These are phyloP conservation scores for Acacia pycnantha DNA, from an alignment of 331 rosid species.

Conservation along the genomic window DNA sequence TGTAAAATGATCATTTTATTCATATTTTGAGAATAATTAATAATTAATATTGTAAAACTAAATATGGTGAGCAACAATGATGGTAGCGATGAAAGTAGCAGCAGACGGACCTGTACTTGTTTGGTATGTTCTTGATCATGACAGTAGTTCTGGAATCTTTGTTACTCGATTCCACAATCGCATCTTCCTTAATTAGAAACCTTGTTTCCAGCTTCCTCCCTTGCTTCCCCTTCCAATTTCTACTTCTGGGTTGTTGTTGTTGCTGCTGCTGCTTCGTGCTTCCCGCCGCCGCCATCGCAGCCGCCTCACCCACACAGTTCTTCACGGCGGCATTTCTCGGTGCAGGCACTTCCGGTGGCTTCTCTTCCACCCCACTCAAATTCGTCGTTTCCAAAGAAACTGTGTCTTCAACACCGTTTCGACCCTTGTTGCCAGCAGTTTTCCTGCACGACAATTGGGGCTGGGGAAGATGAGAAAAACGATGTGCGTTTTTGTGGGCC, in stretches of 20 bases:
- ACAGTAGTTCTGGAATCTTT: constrained; percentile 69
- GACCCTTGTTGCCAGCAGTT: constrained; percentile 14
- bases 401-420: not conserved
- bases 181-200: constrained; percentile 53
- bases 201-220: constrained; percentile 50
- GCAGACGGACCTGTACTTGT: constrained; percentile 67
- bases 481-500: constrained; percentile 23
- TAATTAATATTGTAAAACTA: not conserved
- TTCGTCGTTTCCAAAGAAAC: constrained; percentile 21
- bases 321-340: not conserved
- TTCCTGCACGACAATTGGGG: constrained; percentile 25
- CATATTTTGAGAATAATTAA: too few relatives aligned
- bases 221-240: constrained; percentile 49
- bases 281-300: not conserved
- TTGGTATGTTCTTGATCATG: constrained; percentile 87
- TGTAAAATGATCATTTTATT: not conserved
- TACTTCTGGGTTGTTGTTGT: constrained; percentile 25
- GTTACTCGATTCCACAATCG: constrained; percentile 36
- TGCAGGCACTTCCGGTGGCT: not conserved
- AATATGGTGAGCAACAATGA: not conserved
- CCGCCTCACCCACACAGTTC: not conserved
- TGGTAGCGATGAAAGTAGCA: not conserved
- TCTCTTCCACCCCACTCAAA: constrained; percentile 39
- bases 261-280: not conserved
- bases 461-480: constrained; percentile 21